Evolutionary conservation across 345 rosid species (phyloP).

Genomic region (Salix dunnii): DNA sequence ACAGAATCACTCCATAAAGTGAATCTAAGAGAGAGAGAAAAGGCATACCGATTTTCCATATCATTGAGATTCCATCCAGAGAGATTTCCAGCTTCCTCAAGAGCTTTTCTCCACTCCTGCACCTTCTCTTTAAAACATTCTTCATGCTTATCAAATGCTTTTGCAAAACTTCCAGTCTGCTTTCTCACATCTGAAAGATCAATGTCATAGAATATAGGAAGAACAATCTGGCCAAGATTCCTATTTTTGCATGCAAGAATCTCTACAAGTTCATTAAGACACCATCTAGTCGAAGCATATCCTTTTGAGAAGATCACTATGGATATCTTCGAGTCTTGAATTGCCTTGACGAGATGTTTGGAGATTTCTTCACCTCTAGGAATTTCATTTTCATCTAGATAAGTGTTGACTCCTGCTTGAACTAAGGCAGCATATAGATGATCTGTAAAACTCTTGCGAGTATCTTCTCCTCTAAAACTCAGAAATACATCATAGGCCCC

Average conservation of each 20-base stretch:
- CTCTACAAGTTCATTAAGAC: background rate
- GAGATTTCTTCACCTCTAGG: background rate
- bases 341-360: background rate
- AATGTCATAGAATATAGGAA: background rate
- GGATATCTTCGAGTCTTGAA: background rate
- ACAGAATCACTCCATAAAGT: too few species aligned
- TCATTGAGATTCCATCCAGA: background rate
- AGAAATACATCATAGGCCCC: background rate
- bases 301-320: background rate
- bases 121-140: background rate
- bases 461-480: background rate
- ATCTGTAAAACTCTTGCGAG: background rate
- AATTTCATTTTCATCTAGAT: background rate
- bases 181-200: background rate
- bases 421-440: background rate
- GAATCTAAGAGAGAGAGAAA: too few species aligned
- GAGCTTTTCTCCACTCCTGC: background rate
- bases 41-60: background rate
- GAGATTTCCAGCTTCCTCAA: background rate
- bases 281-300: background rate
- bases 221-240: background rate
- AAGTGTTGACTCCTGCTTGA: background rate
- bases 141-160: slow-evolving; percentile 1
- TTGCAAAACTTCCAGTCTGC: background rate
- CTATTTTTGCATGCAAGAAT: background rate